Base-by-base conservation (phyloP, 2,329 filamentous ascomycete species). In the Aspergillus sp. region DNA sequence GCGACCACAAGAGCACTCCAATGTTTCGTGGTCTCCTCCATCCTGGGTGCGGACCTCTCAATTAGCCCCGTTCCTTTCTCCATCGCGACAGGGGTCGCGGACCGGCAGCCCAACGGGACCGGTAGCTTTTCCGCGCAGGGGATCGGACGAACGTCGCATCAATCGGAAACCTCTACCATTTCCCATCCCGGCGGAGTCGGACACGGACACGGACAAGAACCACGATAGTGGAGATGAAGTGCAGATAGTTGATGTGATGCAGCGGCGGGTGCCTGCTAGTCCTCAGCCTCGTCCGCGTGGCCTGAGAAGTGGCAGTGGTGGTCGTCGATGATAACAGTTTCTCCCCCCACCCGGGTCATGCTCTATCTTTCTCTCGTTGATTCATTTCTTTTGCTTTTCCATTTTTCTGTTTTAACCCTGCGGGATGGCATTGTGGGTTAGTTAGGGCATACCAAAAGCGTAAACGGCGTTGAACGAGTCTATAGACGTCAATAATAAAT, bases 1-100 rank as follows among this genome's bases (percentile, higher is more conserved):
- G 34, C 66, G 69, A 51, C 57, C 68, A 52, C 53, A 64, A 46
- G 19, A 19, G 19, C 58, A 61, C 49, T 59, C 65, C 42, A 58
- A 53, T 30, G 61, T 60, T 12, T 62, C 67, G 36, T 65, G 19
- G 19, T 19, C 19, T 19, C 19, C 19, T 19, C 19, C 19, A 19
- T 19, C 19, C 19, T 19, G 19, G 19, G 19, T 2, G 19, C 19
- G 19, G 19, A 19, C 19, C 19, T 19, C 19, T 19, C 19, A 19
- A 19, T 19, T 19, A 19, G 19, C 19, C 19, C 19, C 19, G 19
- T 19, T 19, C 19, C 19, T 19, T 19, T 19, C 19, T 19, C 19
- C 19, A 19, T 19, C 19, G 19, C 19, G 19, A 19, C 19, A 19
- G 19, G 19, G 19, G 19, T 19, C 19, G 19, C 19, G 19, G 19